A percentile compares a stretch with the other conserved stretches of the same genome.
Conservation (phyloP, 495 filamentous ascomycete species). For the Bacidia rubella region DNA sequence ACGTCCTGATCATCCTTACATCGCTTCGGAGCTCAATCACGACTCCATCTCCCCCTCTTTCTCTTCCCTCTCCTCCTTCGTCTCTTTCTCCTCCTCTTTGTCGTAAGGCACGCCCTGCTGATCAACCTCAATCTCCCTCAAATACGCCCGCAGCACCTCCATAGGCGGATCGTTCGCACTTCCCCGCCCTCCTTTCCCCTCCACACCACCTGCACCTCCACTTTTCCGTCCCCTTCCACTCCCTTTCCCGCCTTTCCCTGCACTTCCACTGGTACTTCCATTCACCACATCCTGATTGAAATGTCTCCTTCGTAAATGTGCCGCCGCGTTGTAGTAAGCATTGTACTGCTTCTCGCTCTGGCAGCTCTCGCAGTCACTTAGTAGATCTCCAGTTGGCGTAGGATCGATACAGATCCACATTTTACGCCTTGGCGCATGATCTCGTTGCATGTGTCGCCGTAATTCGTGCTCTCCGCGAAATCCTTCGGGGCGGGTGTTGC, state of each 20-base stretch:
- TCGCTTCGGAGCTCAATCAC: too few species aligned
- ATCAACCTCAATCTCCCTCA: constrained; percentile 48
- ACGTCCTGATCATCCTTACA: too few species aligned
- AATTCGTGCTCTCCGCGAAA: constrained; percentile 94
- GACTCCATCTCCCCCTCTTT: background rate
- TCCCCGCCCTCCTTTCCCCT: constrained; percentile 67
- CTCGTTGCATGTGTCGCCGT: constrained; percentile 68
- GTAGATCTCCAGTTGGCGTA: constrained; percentile 18
- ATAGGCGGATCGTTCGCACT: constrained; percentile 75
- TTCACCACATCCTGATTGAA: constrained; percentile 68
- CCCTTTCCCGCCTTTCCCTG: constrained; percentile 29
- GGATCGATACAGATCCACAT: constrained; percentile 65
- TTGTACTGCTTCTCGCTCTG: constrained; percentile 65
- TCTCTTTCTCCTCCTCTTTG: background rate
- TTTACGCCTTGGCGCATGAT: constrained; percentile 34
- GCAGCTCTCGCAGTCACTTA: constrained; percentile 73
- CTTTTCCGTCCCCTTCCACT: too few species aligned
- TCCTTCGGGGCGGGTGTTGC: constrained; percentile 65
- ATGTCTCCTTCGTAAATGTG: constrained; percentile 79
- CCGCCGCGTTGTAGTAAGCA: constrained; percentile 91
- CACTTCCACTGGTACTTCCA: constrained; percentile 20
- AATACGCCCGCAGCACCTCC: constrained; percentile 70
- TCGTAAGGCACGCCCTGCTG: background rate
- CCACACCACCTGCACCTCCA: constrained; percentile 37
- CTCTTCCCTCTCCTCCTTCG: background rate